Evolutionary conservation across 2,329 filamentous ascomycete genomes (phyloP), one percentile per base, ranked within the genome.

Genomic region (Penicillium sp.): DNA sequence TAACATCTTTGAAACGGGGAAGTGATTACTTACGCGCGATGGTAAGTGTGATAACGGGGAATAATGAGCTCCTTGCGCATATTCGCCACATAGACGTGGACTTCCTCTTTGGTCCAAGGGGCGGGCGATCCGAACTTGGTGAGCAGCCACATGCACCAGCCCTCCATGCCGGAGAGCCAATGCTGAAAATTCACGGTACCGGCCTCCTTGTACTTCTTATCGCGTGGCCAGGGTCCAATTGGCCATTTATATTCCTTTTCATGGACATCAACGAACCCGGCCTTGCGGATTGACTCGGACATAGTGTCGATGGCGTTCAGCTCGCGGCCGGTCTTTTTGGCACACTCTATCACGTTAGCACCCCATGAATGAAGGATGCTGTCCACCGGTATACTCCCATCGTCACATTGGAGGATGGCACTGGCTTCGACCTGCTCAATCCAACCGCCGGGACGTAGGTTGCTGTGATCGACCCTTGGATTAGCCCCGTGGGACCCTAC

Each of bases 131-230:
- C 54, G 13, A 46, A 59, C 9, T 59, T 66, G 7, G 61, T 67
- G 21, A 68, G 52, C n/a, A 68, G 50, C 54, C 59, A 67, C 63
- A 68, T 65, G 7, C 60, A 62, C 57, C 60, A 67, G 3, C 65
- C 65, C 40, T 68, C 65, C 46, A 68, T 56, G 4, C 65, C 65
- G 30, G 58, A 52, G 32, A 60, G 56, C 65, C 65, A 67, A 17
- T 67, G 63, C 23, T 60, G 57, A 27, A 49, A 48, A 26, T 62
- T 59, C 34, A 60, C 75, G 4, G 55, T 47, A 3, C 80, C 81
- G 1, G 84, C 63, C 46, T 68, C 59, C 30, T 69, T 68, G 40
- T 65, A 59, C 12, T 49, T 54, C 10, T 53, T 52, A 44, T 71
- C 63, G 34, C 58, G 64, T 1, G 65, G 60, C 69, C 68, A 72